Base-by-base conservation (phyloP, 257 asterid genomes). In the Ilex aquifolium region DNA sequence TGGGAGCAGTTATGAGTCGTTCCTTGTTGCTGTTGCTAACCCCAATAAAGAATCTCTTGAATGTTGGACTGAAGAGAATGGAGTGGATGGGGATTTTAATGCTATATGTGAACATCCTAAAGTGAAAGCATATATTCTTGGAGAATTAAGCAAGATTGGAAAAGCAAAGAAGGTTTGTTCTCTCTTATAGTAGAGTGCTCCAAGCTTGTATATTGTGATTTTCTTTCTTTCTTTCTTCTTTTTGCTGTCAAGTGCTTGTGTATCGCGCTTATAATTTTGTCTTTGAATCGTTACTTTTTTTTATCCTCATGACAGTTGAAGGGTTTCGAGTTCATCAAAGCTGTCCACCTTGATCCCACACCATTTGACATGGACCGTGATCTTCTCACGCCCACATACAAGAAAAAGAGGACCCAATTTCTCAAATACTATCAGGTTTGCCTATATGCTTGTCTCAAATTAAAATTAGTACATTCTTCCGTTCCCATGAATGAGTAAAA, bases 321-420 rank as follows among this genome's bases (percentile, higher is more conserved):
- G 79, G 96, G 96, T 21, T 88, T 88, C 69, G 96, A 88, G 79
- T 55, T 82, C 65, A 75, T 88, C 77, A 88, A 83, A 76, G 82
- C 73, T 13, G 77, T 86, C 30, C 79, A 77, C 63, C 82, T 88
- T 50, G 95, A 88, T 30, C 82, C 88, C 0, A 64, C 29, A 50
- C 90, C 96, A 59, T 88, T 88, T 51, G 90, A 88, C 69, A 88
- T 88, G 92, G 96, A 88, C 32, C 90, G 96, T 3, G 85, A 82
- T 63, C 93, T 86, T 71, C 58, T 86, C 32, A 86, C 95, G 21
- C 95, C 96, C 1, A 88, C 96, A 42, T 85, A 77, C 80, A 88
- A 88, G 88, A 88, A 88, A 79, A 88, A 84, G 79, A 80, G 96
- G 61, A 78, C 77, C 63, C 79, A 72, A 14, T 79, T 84, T 57